Evolutionary conservation across 306 rosid genomes (phyloP), one percentile per base, ranked within the genome.

Genomic region (Quercus suber): DNA sequence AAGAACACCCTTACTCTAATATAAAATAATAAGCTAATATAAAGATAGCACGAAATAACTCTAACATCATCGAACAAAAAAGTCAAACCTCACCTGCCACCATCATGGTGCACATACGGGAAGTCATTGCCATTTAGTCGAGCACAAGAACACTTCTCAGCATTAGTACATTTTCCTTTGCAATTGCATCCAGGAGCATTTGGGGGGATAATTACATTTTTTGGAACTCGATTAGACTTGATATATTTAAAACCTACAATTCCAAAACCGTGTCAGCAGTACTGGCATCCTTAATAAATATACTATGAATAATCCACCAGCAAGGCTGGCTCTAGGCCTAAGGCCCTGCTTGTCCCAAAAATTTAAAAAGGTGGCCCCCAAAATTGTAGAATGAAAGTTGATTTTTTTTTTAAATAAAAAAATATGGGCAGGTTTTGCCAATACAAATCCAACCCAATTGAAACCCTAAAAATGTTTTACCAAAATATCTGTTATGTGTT

Each of bases 61-160:
- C 53, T 49, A 49, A 49, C 53, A 12, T 28, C 21, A 17, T 64
- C 70, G 31, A 64, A 28, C 23, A 20, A 64, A 64, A 9, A 15
- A 10, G 6, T 17, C 45, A 30, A 64, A 30, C 73, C 93, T 79
- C 74, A 95, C 99, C 99, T 92, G 88, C 97, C 99, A 81, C 99
- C 98, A 88, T 95, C 89, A 65, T 83, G 92, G 55, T 85, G 86
- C 77, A 95, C 99, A 25, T 92, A 95, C 49, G 98, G 97, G 77
- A 92, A 91, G 79, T 92, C 93, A 18, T 78, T 76, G 56, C 97
- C 98, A 75, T 95, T 95, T 28, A 87, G 97, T 86, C 27, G 75
- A 6, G 96, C 90, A 81, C 99, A 95, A 59, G 89, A 86, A 45
- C 99, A 95, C 6, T 88, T 89, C 52, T 69, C 84, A 21, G 98